Evolutionary conservation across 1,139 yeast species (phyloP), one percentile per base, ranked within the genome.

Genomic region (Kodamaea fungicola): DNA sequence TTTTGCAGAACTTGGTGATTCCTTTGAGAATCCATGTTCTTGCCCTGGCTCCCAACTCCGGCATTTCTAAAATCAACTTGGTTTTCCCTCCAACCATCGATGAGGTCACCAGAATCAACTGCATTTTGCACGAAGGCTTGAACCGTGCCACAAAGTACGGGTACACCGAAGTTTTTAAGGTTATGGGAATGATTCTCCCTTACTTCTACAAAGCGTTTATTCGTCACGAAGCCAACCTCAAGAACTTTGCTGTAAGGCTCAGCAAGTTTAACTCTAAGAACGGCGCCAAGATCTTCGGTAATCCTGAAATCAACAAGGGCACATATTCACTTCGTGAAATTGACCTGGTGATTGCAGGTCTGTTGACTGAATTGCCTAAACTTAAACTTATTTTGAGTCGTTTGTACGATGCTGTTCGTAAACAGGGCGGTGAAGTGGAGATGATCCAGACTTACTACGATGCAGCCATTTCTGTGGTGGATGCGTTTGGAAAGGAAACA

Each of bases 61-160:
- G 73, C 1, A 80, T 87, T 7, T 64, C 81, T 2, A 78, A 78
- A 47, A 68, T 89, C 28, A 90, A 90, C 57, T 71, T 79, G 35
- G 73, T 88, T 1, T 88, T 90, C 54, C 97, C 97, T 2, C 97
- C 97, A 1, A 90, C 97, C 0, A 84, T 90, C 24, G 97, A 90
- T 59, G 97, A 90, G 62, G 80, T 90, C 16, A 85, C 95, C 10
- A 71, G 97, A 50, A 81, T 90, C 30, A 89, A 89, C 54, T 86
- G 95, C 55, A 80, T 90, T 4, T 77, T 88, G 41, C 75, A 84
- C 46, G 95, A 85, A 49, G 78, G 94, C 13, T 62, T 90, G 40
- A 76, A 76, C 38, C 64, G 75, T 13, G 94, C 97, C 0, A 54
- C 69, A 2, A 77, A 81, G 0, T 77, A 60, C 53, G 96, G 96